Base-by-base conservation (phyloP, 1,284 basidiomycete genomes). In the Melampsora abietis-canadensis region DNA sequence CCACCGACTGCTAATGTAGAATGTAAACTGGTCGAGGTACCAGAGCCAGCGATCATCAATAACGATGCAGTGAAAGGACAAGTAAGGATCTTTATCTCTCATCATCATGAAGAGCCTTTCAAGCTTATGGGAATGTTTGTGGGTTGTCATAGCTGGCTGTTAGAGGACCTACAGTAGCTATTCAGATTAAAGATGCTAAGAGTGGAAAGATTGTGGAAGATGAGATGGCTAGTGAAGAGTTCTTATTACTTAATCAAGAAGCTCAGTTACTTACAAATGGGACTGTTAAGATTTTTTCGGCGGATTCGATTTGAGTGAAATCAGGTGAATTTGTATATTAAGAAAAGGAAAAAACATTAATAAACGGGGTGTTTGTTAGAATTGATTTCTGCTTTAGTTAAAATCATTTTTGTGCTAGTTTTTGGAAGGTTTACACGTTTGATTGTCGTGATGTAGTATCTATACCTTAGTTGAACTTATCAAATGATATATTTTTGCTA, bases 201-300 rank as follows among this genome's bases (percentile, higher is more conserved):
- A 17, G 27, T 5, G 7, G 5, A 37, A 12, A 27, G 21, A 7
- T n/a, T 47, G 15, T 27, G 5, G 8, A 24, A 17, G 27, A 44
- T 24, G 4, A 24, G 17, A 6, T 19, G 30, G 6, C 17, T 4
- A 27, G 17, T 61, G 24, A 61, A 27, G 17, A 24, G 37, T 69
- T 69, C n/a, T 48, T 40, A 48, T 8, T 30, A 8, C 24, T 69
- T 19, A 44, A 40, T 30, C 57, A 69, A 46, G 40, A 57, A 14
- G 68, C 68, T 62, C 68, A 69, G 57, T 48, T 62, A 17, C 59
- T 69, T 27, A 48, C 40, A 10, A 62, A 69, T 47, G 68, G 68
- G 8, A 69, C 68, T 19, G 40, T 69, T 44, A 44, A 46, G 27
- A 31, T 69, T 12, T 40, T 40, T 40, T 40, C 8, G 34, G 3